Conservation (phyloP, 1,284 basidiomycete genomes). For the Leccinum huronense region DNA sequence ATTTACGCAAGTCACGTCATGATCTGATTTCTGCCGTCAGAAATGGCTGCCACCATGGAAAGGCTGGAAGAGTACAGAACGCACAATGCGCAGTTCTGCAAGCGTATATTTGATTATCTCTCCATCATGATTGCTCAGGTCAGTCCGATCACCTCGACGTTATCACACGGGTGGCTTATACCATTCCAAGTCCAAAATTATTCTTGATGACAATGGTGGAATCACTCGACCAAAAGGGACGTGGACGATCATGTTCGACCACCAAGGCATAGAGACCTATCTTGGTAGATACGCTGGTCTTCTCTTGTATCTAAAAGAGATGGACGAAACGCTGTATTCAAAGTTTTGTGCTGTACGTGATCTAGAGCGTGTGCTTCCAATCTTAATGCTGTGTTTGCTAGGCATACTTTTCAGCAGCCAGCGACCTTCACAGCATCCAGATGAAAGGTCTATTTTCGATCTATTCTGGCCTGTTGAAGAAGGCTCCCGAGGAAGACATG, state of each 20-base stretch:
- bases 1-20: neutral
- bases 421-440: slow-evolving; percentile 77
- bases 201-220: slow-evolving; percentile 63
- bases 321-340: slow-evolving; percentile 83
- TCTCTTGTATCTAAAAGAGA: slow-evolving; percentile 93
- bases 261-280: slow-evolving; percentile 75
- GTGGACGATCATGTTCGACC: slow-evolving; percentile 53
- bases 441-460: slow-evolving; percentile 68
- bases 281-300: slow-evolving; percentile 88
- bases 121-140: slow-evolving; percentile 87
- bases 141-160: slow-evolving; percentile 16
- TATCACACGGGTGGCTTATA: slow-evolving; percentile 11
- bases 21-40: slow-evolving; percentile 37
- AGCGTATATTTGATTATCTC: slow-evolving; percentile 85
- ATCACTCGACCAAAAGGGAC: slow-evolving; percentile 41
- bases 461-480: slow-evolving; percentile 64
- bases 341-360: slow-evolving; percentile 80
- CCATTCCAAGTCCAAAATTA: slow-evolving; percentile 54
- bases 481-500: slow-evolving; percentile 65
- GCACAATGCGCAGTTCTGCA: slow-evolving; percentile 88
- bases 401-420: slow-evolving; percentile 86
- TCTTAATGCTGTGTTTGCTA: slow-evolving; percentile 35
- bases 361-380: neutral
- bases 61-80: slow-evolving; percentile 86
- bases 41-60: slow-evolving; percentile 94